These are phyloP conservation scores for Colletotrichum sansevieriae DNA, from an alignment of 2,329 filamentous ascomycete genomes.

Conservation along the genomic window DNA sequence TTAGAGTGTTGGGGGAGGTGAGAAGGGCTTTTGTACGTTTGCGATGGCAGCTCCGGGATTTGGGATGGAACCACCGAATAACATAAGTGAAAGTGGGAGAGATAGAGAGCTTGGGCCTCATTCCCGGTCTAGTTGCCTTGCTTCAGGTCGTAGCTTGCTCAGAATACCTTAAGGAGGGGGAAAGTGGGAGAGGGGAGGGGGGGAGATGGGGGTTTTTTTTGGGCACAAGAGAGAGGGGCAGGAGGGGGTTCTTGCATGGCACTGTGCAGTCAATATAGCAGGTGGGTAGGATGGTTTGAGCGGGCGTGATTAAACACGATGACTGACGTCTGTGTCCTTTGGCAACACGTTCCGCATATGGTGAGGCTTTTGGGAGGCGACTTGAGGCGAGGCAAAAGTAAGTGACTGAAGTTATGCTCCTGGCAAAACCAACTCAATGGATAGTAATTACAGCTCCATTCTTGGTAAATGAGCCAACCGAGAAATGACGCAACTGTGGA, in stretches of 20 bases:
- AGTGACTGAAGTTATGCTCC: neutral
- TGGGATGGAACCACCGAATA: conserved; percentile 20
- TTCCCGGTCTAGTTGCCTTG: conserved; percentile 13
- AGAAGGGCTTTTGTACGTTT: no score
- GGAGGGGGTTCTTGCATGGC: conserved; percentile 32
- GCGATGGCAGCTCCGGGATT: neutral
- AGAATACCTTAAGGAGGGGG: conserved; percentile 5
- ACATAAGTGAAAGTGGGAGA: conserved; percentile 1
- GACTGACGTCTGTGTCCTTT: conserved; percentile 29
- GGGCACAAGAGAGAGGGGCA: conserved; percentile 17
- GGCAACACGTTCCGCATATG: conserved; percentile 1
- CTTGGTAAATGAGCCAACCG: neutral
- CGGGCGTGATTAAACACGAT: conserved; percentile 16
- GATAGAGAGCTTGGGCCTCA: conserved; percentile 30
- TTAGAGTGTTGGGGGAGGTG: conserved; percentile 7
- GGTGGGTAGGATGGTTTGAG: conserved; percentile 21
- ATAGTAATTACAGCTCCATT: neutral
- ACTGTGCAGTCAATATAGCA: conserved; percentile 33
- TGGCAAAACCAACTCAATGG: no score
- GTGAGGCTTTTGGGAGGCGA: neutral
- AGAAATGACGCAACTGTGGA: conserved; percentile 21
- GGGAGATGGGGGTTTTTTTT: conserved; percentile 23
- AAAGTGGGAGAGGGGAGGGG: neutral
- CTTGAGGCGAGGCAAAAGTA: neutral
- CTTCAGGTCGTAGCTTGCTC: conserved; percentile 19